Conservation (phyloP, 192 early-diverging fungal species). For the Rhizophagus clarus region DNA sequence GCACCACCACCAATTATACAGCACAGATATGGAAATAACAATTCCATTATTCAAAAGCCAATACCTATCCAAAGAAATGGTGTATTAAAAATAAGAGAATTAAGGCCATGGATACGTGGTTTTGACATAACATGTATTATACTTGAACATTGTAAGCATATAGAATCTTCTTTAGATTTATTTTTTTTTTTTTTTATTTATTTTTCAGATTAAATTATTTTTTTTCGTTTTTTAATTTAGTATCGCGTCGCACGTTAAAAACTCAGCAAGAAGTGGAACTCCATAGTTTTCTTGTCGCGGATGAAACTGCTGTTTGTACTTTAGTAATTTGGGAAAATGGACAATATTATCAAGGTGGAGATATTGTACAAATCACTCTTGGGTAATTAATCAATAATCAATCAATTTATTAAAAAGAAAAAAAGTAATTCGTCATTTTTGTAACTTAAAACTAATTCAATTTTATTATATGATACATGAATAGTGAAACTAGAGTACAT, state of each 20-base stretch:
- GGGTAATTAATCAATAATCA: constrained; percentile 19
- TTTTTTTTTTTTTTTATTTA: background rate
- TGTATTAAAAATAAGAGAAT: constrained; percentile 12
- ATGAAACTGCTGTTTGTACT: constrained; percentile 22
- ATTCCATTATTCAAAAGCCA: background rate
- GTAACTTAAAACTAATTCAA: background rate
- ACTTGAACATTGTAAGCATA: constrained; percentile 8
- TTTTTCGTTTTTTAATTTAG: background rate
- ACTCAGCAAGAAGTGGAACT: constrained; percentile 13
- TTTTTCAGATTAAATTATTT: background rate
- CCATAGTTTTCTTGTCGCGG: constrained; percentile 19
- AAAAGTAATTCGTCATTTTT: too few species aligned
- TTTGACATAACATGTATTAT: constrained; percentile 24
- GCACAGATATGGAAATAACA: background rate
- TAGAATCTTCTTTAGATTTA: background rate
- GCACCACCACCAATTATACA: background rate
- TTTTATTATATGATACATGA: background rate
- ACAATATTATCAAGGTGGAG: constrained; percentile 1
- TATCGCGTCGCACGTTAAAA: background rate
- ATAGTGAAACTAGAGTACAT: constrained; percentile 17
- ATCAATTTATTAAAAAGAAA: background rate
- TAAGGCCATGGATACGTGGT: constrained; percentile 21
- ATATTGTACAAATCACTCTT: constrained; percentile 18
- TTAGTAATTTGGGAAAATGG: constrained; percentile 27
- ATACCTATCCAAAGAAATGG: background rate